phyloP scores from a whole-genome alignment of 768 basidiomycete species.

The Rhodocollybia butyracea region DNA sequence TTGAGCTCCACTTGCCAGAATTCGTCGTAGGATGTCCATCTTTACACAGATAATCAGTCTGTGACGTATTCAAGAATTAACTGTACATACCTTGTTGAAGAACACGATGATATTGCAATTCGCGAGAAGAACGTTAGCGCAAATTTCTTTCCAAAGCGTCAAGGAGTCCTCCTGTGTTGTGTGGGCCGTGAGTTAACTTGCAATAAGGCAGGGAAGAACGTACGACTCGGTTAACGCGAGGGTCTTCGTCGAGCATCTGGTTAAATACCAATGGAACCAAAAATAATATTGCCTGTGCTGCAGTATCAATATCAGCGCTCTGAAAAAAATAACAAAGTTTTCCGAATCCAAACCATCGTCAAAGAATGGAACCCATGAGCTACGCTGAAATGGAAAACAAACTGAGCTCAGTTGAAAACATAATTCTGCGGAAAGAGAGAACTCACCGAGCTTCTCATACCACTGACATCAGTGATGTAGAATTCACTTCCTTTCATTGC shows the following conservation, averaged over 20 bases:
- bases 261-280: slow-evolving; percentile 77
- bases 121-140: slow-evolving; percentile 56
- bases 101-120: slow-evolving; percentile 69
- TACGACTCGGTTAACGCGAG: slow-evolving; percentile 61
- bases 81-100: slow-evolving; percentile 59
- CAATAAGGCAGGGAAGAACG: slow-evolving; percentile 11
- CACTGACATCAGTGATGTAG: slow-evolving; percentile 70
- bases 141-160: slow-evolving; percentile 67
- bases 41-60: slow-evolving; percentile 19
- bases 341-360: slow-evolving; percentile 47
- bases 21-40: slow-evolving; percentile 59
- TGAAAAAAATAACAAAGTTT: not conserved
- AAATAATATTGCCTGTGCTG: slow-evolving; percentile 78
- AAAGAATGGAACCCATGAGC: slow-evolving; percentile 75
- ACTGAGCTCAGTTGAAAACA: not conserved
- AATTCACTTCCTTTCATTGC: slow-evolving; percentile 49
- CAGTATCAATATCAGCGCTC: not conserved
- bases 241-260: slow-evolving; percentile 68
- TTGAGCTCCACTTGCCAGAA: slow-evolving; percentile 51
- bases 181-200: not conserved
- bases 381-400: slow-evolving; percentile 35
- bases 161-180: slow-evolving; percentile 67
- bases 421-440: not conserved
- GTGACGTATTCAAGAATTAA: not conserved
- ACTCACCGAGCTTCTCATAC: slow-evolving; percentile 48